Conservation (phyloP, 2,329 filamentous ascomycete genomes). For the Colletotrichum tabaci region DNA sequence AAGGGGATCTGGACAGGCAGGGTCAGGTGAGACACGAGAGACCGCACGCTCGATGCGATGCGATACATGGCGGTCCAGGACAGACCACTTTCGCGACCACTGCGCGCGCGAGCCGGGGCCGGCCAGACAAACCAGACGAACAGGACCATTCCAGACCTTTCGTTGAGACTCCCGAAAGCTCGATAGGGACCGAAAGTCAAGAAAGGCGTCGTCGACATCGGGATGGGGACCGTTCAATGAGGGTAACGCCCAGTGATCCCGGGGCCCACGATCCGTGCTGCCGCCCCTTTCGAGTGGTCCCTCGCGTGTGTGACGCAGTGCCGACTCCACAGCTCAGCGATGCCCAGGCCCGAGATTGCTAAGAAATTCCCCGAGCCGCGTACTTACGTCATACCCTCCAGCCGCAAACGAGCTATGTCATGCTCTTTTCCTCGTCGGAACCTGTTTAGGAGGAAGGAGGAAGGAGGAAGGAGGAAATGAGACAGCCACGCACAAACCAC, state of each 20-base stretch:
- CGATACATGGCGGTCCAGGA: background rate
- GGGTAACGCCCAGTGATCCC: slow-evolving; percentile 4
- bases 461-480: slow-evolving; percentile 17
- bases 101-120: background rate
- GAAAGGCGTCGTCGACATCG: background rate
- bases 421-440: slow-evolving; percentile 11
- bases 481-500: slow-evolving; percentile 12
- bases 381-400: slow-evolving; percentile 37
- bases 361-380: slow-evolving; percentile 35
- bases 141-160: slow-evolving; percentile 32
- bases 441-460: slow-evolving; percentile 30
- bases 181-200: slow-evolving; percentile 1
- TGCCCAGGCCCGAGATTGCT: background rate
- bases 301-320: slow-evolving; percentile 34
- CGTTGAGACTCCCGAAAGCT: slow-evolving; percentile 17
- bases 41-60: background rate
- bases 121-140: background rate
- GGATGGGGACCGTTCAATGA: background rate
- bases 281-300: background rate
- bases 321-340: slow-evolving; percentile 26
- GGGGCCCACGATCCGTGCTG: slow-evolving; percentile 30
- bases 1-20: slow-evolving; percentile 1
- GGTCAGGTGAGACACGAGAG: slow-evolving; percentile 6
- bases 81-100: background rate
- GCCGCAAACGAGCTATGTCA: slow-evolving; percentile 33